Evolutionary conservation across 2,329 filamentous ascomycete genomes (phyloP).

Genomic region (Fusarium transvaalense): DNA sequence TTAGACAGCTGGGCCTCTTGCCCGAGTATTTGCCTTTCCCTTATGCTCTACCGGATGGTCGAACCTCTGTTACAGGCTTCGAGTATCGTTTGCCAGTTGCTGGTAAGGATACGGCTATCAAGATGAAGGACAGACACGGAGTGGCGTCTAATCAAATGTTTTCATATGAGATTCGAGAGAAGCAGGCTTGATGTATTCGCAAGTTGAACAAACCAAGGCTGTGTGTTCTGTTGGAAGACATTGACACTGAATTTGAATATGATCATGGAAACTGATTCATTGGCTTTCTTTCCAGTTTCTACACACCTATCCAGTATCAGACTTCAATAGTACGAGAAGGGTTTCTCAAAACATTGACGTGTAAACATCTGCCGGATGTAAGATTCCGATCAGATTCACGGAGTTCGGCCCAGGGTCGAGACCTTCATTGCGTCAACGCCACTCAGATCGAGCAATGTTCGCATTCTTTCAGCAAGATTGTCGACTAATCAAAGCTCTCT

Average conservation of each 20-base stretch:
- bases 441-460: not conserved
- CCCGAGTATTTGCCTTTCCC: constrained; percentile 72
- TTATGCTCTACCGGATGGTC: constrained; percentile 60
- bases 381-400: not conserved
- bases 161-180: constrained; percentile 6
- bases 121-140: constrained; percentile 50
- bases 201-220: no score
- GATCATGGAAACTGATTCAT: no score
- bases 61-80: constrained; percentile 42
- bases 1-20: constrained; percentile 69
- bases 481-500: not conserved
- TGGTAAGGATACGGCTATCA: constrained; percentile 50
- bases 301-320: no score
- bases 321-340: not conserved
- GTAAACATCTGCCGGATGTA: not conserved
- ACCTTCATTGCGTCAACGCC: not conserved
- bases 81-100: constrained; percentile 53
- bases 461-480: not conserved
- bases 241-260: no score
- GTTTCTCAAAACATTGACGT: not conserved
- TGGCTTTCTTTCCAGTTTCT: no score
- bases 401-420: not conserved
- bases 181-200: not conserved
- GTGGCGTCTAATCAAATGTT: constrained; percentile 52
- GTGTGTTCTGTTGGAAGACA: no score